A percentile compares a stretch with the other conserved stretches of the same genome.
Evolutionary conservation across 345 rosid genomes (phyloP).

Genomic region (Eutrema yunnanense): DNA sequence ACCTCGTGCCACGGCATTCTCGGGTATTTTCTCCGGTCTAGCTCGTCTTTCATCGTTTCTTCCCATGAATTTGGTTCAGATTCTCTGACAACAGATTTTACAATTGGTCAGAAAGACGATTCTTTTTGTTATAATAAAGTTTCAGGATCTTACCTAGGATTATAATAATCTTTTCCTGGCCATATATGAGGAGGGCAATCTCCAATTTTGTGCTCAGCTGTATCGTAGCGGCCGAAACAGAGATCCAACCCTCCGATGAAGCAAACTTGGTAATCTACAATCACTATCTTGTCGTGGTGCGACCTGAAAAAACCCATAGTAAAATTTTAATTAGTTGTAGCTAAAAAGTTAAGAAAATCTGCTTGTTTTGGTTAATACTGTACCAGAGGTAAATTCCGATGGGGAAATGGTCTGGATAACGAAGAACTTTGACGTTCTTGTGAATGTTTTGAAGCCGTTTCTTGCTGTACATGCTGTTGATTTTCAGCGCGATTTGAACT

Average conservation of each 20-base stretch:
- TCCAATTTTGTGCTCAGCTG: constrained; percentile 62
- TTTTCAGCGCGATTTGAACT: constrained; percentile 80
- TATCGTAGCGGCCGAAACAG: constrained; percentile 91
- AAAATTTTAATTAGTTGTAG: not conserved
- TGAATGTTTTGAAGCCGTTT: constrained; percentile 70
- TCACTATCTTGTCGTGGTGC: constrained; percentile 90
- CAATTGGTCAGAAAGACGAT: constrained; percentile 1
- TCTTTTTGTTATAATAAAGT: not conserved
- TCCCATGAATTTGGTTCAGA: constrained; percentile 99
- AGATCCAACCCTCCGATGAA: constrained; percentile 91
- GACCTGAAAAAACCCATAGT: constrained; percentile 51
- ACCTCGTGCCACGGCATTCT: constrained; percentile 99
- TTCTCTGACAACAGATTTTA: constrained; percentile 42
- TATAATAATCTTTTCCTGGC: constrained; percentile 97
- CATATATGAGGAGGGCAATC: constrained; percentile 65
- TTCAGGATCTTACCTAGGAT: constrained; percentile 57
- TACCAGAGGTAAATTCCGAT: constrained; percentile 84
- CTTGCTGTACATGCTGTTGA: constrained; percentile 82
- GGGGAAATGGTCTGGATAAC: constrained; percentile 82
- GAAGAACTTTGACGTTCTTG: constrained; percentile 76
- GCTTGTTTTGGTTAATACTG: not conserved
- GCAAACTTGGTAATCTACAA: constrained; percentile 73
- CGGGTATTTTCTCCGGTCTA: constrained; percentile 66
- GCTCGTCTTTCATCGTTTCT: constrained; percentile 76
- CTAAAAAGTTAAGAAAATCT: not conserved